Percentiles rank a stretch among this genome's conserved stretches.
phyloP scores from a whole-genome alignment of 305 asterid species.

The Andrographis paniculata region DNA sequence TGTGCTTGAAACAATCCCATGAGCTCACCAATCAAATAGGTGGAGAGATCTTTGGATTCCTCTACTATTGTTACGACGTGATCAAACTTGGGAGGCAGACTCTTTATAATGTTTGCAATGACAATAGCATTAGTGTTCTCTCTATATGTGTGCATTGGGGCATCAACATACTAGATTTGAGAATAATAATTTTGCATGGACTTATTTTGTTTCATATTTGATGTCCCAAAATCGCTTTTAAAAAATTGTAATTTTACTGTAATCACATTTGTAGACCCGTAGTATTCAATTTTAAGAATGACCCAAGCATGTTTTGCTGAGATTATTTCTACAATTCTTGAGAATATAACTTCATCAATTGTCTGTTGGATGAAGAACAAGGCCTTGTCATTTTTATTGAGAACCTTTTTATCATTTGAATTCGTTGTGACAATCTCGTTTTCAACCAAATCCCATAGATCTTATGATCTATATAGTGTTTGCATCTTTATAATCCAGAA shows the following conservation, averaged over 20 bases:
- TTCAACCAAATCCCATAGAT: background rate
- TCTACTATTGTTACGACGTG: background rate
- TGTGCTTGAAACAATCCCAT: background rate
- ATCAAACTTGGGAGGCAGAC: background rate
- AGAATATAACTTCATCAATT: background rate
- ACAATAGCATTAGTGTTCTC: background rate
- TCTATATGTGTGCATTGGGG: background rate
- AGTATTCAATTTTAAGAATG: background rate
- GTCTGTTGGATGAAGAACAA: background rate
- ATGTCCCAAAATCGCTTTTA: background rate
- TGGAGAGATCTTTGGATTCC: background rate
- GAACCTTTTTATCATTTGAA: background rate
- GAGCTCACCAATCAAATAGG: background rate
- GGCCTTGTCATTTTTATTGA: background rate
- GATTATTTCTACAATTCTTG: background rate
- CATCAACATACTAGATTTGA: background rate
- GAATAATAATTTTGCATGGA: background rate
- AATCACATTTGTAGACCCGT: background rate
- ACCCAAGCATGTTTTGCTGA: background rate
- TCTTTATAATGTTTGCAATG: background rate
- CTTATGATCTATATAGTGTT: background rate
- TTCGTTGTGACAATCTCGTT: background rate
- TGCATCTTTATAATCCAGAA: too few species aligned
- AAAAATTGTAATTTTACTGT: background rate
- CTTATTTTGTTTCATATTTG: background rate